Base-by-base conservation (phyloP, 768 basidiomycete species). In the Boletus rubescentipes region DNA sequence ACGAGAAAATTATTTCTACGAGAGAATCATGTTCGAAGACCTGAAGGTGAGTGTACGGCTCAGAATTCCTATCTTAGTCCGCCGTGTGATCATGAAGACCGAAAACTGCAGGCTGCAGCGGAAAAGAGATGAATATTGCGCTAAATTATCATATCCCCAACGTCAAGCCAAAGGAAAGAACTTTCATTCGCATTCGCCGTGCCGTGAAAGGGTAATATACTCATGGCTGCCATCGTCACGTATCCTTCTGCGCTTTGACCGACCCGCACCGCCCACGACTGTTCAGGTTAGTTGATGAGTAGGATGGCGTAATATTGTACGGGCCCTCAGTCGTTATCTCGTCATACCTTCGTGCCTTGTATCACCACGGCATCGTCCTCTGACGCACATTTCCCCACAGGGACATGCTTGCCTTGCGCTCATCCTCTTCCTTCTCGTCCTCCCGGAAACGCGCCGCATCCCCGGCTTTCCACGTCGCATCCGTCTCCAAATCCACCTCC, bases 391-490 rank as follows among this genome's bases (percentile, higher is more conserved):
- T 36, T 35, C 15, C 10, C 55, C 53, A 53, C 55, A 50, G 40
- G 15, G 58, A n/a, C 42, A 5, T 12, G 0, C 38, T 18, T 5
- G 5, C 34, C 23, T 23, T 11, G 18, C 1, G 3, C 42, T 30
- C 36, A 0, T 77, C 77, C 39, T 65, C n/a, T n/a, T n/a, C n/a
- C n/a, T n/a, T n/a, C n/a, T n/a, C n/a, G n/a, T n/a, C 66, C 54
- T 70, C 72, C 18, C 72, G 69, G 14, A 76, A 39, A 2, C 58
- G 60, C 29, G 45, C 63, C 7, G 77, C 79, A 18, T 77, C 78
- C 9, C 79, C 80, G 0, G 67, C 67, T 9, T 65, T 66, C 82
- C 82, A 84, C 37, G 77, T 79, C 1, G 81, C 81, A 54, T 80
- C 76, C 4, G 77, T 82, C n/a, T 74, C 74, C 29, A 84, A 69